Base-by-base conservation (phyloP, 2,329 filamentous ascomycete species). In the Geosmithia flava region DNA sequence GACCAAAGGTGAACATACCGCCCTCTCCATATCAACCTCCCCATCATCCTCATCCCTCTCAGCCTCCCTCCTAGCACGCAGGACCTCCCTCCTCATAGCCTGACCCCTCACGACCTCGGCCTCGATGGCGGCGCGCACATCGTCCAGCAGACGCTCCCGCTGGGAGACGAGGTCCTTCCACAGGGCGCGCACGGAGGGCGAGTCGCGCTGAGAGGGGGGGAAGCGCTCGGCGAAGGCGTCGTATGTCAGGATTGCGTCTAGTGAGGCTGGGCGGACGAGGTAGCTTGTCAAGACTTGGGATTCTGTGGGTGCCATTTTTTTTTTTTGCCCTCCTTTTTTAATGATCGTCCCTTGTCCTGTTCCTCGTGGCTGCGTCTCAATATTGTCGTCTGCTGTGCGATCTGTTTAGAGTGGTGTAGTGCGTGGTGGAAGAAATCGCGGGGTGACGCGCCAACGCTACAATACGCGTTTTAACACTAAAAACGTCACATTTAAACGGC, bases 101-200 rank as follows among this genome's bases (percentile, higher is more conserved):
- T 73, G 75, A 27, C 82, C 82, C 30, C 74, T 70, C 56, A 74
- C 76, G 45, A 76, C 74, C 62, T 90, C 84, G n/a, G 67, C 66
- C 7, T 74, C 71, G 50, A 90, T 84, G 55, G 79, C 85, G 8
- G 64, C 62, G 58, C 79, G 72, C 15, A 94, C 81, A 3, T 69
- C 62, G 55, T 91, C 85, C 48, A 88, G 74, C 11, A 84, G 70
- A 45, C 75, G 72, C 52, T 82, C 80, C 48, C 88, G 80, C 59
- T 89, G 78, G 50, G 81, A 75, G 57, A 93, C 85, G 2, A 95
- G 73, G 61, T 93, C 85, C 45, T 85, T 80, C 61, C 94, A 95
- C 5, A 95, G 71, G 1, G 74, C 69, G 49, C 80, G 78, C 45
- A 91, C 74, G 49, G 83, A 80, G 0, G 84, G 77, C 44, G 81